Evolutionary conservation across 2,329 filamentous ascomycete species (phyloP).

Genomic region (Fusarium sororula): DNA sequence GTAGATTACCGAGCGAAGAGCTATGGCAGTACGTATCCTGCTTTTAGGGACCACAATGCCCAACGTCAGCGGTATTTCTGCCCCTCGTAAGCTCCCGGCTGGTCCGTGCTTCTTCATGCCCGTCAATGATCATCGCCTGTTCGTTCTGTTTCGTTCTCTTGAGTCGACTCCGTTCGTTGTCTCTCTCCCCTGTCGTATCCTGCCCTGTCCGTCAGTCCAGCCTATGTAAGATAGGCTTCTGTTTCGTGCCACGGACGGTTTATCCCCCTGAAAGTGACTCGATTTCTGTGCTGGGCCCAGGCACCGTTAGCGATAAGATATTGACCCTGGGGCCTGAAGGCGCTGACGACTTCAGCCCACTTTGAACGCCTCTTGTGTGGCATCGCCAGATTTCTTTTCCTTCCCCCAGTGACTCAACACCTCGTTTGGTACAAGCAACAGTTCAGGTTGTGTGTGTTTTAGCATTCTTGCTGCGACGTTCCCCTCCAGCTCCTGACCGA

Average conservation of each 20-base stretch:
- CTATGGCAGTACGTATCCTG: conserved; percentile 16
- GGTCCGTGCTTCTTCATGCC: conserved; percentile 34
- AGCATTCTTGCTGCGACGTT: neutral
- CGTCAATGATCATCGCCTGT: conserved; percentile 26
- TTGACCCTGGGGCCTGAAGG: conserved; percentile 6
- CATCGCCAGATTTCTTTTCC: conserved; percentile 28
- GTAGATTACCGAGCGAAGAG: conserved; percentile 13
- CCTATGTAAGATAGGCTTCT: neutral
- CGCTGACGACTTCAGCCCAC: conserved; percentile 35
- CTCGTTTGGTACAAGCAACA: neutral
- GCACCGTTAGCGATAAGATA: conserved; percentile 27
- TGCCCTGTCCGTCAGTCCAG: neutral
- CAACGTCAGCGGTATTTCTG: conserved; percentile 38
- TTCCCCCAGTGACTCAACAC: conserved; percentile 7
- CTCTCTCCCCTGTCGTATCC: neutral
- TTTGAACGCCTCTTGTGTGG: conserved; percentile 32
- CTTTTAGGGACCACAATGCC: neutral
- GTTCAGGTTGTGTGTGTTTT: conserved; percentile 2
- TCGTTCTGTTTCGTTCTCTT: conserved; percentile 10
- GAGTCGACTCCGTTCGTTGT: conserved; percentile 3
- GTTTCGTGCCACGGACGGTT: conserved; percentile 15
- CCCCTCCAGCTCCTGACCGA: conserved; percentile 36
- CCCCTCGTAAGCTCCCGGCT: conserved; percentile 36
- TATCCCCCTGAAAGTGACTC: conserved; percentile 35
- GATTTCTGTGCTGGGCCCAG: conserved; percentile 20